phyloP scores from a whole-genome alignment of 1,284 basidiomycete genomes.

The Trichosporon sp. region DNA sequence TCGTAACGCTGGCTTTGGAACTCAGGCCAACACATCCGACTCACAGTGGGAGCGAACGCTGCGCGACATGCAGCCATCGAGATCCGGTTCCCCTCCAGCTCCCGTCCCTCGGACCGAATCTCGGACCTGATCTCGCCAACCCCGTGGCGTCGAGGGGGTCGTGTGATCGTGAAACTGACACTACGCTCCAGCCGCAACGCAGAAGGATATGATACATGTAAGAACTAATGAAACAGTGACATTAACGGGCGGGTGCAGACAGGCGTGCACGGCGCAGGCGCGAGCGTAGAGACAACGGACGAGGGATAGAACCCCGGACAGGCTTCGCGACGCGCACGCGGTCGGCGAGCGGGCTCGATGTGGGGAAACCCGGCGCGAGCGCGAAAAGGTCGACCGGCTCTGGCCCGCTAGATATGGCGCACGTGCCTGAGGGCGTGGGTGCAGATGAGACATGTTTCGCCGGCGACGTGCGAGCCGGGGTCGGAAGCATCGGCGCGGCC shows the following conservation, averaged over 20 bases:
- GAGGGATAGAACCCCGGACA: not conserved
- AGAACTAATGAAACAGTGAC: not conserved
- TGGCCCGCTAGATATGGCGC: not conserved
- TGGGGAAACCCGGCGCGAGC: not conserved
- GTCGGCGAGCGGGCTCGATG: constrained; percentile 4
- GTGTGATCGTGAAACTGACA: not conserved
- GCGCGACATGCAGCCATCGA: not conserved
- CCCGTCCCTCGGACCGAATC: constrained; percentile 1
- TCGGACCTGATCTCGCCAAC: not conserved
- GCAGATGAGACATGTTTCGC: not conserved
- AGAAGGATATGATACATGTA: not conserved
- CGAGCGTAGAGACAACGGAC: constrained; percentile 2
- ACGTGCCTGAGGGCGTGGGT: not conserved
- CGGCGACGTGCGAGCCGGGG: not conserved
- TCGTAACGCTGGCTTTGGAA: not conserved
- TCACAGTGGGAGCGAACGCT: not conserved
- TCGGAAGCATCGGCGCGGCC: not conserved
- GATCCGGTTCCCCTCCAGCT: not conserved
- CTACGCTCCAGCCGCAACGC: not conserved
- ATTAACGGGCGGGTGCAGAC: not conserved
- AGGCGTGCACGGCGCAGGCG: constrained; percentile 6
- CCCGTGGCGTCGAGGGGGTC: constrained; percentile 6
- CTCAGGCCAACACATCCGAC: not conserved
- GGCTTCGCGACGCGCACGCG: not conserved
- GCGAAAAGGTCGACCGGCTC: not conserved